Base-by-base conservation (phyloP, 2,329 filamentous ascomycete genomes). In the Celoporthe dispersa region DNA sequence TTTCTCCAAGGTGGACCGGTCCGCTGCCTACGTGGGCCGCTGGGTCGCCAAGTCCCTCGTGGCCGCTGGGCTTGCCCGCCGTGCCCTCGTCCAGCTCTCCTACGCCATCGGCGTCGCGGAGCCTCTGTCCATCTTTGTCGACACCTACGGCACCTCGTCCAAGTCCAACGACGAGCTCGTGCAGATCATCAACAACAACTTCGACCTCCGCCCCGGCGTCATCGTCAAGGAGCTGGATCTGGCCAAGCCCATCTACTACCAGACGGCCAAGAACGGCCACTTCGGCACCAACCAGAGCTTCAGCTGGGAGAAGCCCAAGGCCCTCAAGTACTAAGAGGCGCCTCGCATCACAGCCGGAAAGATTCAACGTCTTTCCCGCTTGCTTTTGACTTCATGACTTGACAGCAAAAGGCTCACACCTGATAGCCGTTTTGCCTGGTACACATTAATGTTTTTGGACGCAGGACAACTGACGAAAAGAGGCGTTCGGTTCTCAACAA, bases 31-130 rank as follows among this genome's bases (percentile, higher is more conserved):
- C 87, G 91, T 98, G 77, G 94, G 89, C 77, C 94, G 96, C 82
- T 99, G 96, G 96, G 94, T 99, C 83, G 96, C 96, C 86, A 99
- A 99, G 90, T 99, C 96, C 57, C 90, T 99, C 75, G 93, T 99
- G 77, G 85, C 90, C 78, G 92, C 95, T 77, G 91, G 92, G 78
- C 92, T 99, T 73, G 93, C 93, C 78, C 94, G 96, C 80, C 94
- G 96, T 83, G 92, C 90, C 73, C 91, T 99, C 68, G 96, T 99
- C 77, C 96, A 99, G 89, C 92, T 99, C 77, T 98, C 95, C 68
- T 99, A 99, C 87, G 96, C 96, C 85, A 99, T 99, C 80, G 96
- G 96, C 90, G 94, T 99, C 74, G 91, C 96, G 41, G 96, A 99
- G 89, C 96, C 96, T 75, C 92, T 98, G 72, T 98, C 96, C 77